phyloP scores from a whole-genome alignment of 2,329 filamentous ascomycete genomes.

The Aspergillus fumigatiaffinis region DNA sequence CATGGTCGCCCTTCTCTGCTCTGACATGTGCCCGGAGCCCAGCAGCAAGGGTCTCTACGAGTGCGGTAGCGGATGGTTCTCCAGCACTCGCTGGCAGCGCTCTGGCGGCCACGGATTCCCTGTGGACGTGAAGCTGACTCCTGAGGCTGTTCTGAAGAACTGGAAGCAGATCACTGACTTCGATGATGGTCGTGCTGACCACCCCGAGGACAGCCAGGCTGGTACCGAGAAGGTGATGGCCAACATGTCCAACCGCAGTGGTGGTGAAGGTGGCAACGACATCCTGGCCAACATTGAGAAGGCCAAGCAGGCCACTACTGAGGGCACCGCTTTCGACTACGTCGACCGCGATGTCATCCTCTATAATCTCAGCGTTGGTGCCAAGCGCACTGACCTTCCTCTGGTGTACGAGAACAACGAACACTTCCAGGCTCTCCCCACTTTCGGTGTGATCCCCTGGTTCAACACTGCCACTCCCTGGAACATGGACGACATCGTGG shows the following conservation, averaged over 20 bases:
- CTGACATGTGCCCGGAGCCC: conserved; percentile 79
- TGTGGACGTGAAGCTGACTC: conserved; percentile 74
- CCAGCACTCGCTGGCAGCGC: conserved; percentile 91
- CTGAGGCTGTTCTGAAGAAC: conserved; percentile 73
- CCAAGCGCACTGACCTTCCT: conserved; percentile 81
- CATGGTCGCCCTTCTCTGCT: conserved; percentile 79
- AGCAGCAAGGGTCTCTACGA: conserved; percentile 88
- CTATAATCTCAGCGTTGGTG: conserved; percentile 92
- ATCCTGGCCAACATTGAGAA: conserved; percentile 71
- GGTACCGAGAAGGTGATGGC: conserved; percentile 75
- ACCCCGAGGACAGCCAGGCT: conserved; percentile 75
- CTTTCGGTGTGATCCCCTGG: conserved; percentile 93
- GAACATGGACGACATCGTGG: conserved; percentile 75
- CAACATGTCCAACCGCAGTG: conserved; percentile 75
- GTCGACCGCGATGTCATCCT: conserved; percentile 85
- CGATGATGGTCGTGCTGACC: conserved; percentile 78
- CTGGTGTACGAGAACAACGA: conserved; percentile 89
- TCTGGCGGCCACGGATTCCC: conserved; percentile 88
- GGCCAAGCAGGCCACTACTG: conserved; percentile 66
- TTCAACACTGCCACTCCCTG: conserved; percentile 82
- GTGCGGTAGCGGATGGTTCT: conserved; percentile 90
- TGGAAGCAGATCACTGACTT: conserved; percentile 83
- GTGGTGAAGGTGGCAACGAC: conserved; percentile 53
- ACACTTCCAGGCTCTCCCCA: conserved; percentile 88
- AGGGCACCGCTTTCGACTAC: conserved; percentile 75